These are phyloP conservation scores for Trichoderma sp. DNA, from an alignment of 2,329 filamentous ascomycete species.

Conservation along the genomic window DNA sequence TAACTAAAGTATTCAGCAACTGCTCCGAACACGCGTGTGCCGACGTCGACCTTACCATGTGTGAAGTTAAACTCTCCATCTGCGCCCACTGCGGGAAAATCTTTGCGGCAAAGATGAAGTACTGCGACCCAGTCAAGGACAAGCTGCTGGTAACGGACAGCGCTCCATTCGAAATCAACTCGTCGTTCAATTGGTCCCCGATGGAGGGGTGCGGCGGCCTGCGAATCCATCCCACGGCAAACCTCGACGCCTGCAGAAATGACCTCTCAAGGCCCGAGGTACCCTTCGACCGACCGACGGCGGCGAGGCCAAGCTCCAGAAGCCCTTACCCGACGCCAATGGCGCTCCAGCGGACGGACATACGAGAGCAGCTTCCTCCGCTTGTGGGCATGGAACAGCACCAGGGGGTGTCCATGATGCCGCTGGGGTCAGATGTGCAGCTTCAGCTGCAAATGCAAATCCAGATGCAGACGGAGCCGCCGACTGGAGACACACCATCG, in stretches of 20 bases:
- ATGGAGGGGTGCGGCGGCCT: constrained; percentile 19
- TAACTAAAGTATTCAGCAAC: neutral
- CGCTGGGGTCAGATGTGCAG: neutral
- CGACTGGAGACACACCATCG: neutral
- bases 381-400: neutral
- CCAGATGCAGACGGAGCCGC: neutral
- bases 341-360: constrained; percentile 8
- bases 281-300: neutral
- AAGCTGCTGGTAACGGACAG: neutral
- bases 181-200: constrained; percentile 21
- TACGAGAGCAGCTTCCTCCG: constrained; percentile 2
- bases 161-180: constrained; percentile 13
- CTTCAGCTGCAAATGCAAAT: neutral
- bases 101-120: constrained; percentile 17
- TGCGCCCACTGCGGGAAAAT: constrained; percentile 15
- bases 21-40: neutral
- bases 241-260: constrained; percentile 4
- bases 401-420: neutral
- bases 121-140: constrained; percentile 9
- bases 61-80: constrained; percentile 18
- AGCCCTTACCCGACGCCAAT: constrained; percentile 18
- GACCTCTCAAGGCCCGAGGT: neutral
- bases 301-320: neutral
- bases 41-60: constrained; percentile 7
- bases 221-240: constrained; percentile 11